A percentile compares a stretch with the other conserved stretches of the same genome.
phyloP scores from a whole-genome alignment of 768 basidiomycete genomes.

The Galerina sulciceps region DNA sequence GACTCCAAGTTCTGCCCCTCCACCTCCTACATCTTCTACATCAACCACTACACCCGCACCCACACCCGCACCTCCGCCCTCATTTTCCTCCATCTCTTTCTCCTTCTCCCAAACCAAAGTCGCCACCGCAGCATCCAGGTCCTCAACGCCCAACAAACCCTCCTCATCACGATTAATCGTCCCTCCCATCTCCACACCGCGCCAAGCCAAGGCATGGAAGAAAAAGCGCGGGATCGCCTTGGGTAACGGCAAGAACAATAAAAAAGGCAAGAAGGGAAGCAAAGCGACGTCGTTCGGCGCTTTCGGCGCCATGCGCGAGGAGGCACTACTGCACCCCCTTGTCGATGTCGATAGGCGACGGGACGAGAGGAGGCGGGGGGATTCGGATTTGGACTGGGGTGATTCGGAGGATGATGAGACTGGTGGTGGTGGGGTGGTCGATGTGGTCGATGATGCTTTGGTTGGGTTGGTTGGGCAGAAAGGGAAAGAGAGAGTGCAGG shows the following conservation, averaged over 20 bases:
- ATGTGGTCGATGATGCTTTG: conserved; percentile 30
- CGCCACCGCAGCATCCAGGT: neutral
- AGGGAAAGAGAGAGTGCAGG: conserved; percentile 11
- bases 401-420: conserved; percentile 41
- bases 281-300: conserved; percentile 41
- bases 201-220: conserved; percentile 30
- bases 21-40: neutral
- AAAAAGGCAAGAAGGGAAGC: conserved; percentile 15
- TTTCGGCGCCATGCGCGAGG: conserved; percentile 59
- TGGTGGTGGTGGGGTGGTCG: conserved; percentile 25
- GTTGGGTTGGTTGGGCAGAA: conserved; percentile 32
- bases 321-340: conserved; percentile 46
- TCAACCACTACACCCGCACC: neutral
- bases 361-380: conserved; percentile 59
- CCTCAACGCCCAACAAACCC: conserved; percentile 4
- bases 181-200: conserved; percentile 29
- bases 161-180: conserved; percentile 14
- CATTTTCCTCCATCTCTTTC: conserved; percentile 36
- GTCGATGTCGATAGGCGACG: conserved; percentile 38
- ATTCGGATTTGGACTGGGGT: conserved; percentile 76
- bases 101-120: conserved; percentile 10
- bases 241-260: neutral
- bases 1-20: conserved; percentile 4
- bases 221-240: conserved; percentile 18
- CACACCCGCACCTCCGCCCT: neutral